These are phyloP conservation scores for Alternaria consortialis DNA, from an alignment of 2,329 filamentous ascomycete genomes.

Conservation along the genomic window DNA sequence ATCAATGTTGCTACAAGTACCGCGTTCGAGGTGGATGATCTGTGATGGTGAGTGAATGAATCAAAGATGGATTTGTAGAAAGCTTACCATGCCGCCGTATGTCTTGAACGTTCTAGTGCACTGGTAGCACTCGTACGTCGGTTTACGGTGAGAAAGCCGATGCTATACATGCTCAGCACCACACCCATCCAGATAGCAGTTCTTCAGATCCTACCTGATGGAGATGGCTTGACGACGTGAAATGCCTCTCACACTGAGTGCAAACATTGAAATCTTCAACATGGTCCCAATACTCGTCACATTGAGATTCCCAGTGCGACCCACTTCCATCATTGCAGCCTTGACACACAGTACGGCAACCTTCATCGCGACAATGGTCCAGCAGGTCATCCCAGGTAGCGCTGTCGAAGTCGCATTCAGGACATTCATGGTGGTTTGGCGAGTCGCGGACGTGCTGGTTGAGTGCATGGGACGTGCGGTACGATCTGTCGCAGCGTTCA, in stretches of 20 bases:
- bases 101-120: not conserved
- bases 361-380: not conserved
- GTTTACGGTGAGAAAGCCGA: not conserved
- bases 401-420: constrained; percentile 3
- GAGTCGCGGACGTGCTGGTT: constrained; percentile 1
- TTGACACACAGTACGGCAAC: not conserved
- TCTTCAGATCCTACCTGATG: not conserved
- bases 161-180: not conserved
- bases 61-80: too few relatives aligned
- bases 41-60: not conserved
- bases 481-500: not conserved
- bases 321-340: not conserved
- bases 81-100: constrained; percentile 7
- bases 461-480: not conserved
- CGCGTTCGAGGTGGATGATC: constrained; percentile 7
- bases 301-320: not conserved
- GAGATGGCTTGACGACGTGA: not conserved
- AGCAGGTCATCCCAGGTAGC: not conserved
- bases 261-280: not conserved
- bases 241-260: not conserved
- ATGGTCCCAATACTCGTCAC: not conserved
- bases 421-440: constrained; percentile 1
- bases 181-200: not conserved
- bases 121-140: not conserved
- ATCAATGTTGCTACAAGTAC: not conserved